Evolutionary conservation across 1,139 yeast species (phyloP).

Genomic region (Chernovozyma aurita): DNA sequence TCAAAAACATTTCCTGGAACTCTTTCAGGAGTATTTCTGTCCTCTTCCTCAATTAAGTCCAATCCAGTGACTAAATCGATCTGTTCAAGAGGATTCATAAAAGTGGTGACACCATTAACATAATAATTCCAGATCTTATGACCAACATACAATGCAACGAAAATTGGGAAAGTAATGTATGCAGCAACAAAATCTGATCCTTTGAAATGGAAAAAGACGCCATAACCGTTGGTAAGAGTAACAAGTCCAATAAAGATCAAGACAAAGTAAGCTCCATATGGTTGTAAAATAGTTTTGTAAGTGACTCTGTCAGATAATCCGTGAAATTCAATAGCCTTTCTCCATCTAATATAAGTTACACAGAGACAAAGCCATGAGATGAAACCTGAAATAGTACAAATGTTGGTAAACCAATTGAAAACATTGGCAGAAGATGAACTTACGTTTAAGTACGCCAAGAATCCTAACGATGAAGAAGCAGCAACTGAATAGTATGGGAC

Average conservation of each 20-base stretch:
- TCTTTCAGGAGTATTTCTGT: conserved; percentile 23
- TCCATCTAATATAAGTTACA: conserved; percentile 48
- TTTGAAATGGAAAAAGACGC: conserved; percentile 49
- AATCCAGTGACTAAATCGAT: conserved; percentile 45
- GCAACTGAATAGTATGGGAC: conserved; percentile 53
- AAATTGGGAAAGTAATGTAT: conserved; percentile 56
- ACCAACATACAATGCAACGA: conserved; percentile 43
- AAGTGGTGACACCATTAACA: conserved; percentile 23
- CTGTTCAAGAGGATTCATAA: conserved; percentile 37
- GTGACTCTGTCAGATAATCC: conserved; percentile 42
- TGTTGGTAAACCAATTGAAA: conserved; percentile 67
- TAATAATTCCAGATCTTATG: conserved; percentile 30
- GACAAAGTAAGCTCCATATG: conserved; percentile 48
- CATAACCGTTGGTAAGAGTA: conserved; percentile 56
- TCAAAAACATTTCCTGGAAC: conserved; percentile 31
- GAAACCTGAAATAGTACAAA: conserved; percentile 67
- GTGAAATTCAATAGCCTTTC: conserved; percentile 45
- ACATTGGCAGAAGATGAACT: conserved; percentile 50
- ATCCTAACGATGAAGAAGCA: conserved; percentile 27
- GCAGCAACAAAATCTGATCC: conserved; percentile 53
- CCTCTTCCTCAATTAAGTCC: conserved; percentile 39
- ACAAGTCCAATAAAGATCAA: conserved; percentile 42
- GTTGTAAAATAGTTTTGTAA: conserved; percentile 45
- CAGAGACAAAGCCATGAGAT: conserved; percentile 59
- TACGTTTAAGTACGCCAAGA: conserved; percentile 59